These are phyloP conservation scores for Mitragyna speciosa DNA, from an alignment of 257 asterid genomes.

Conservation along the genomic window DNA sequence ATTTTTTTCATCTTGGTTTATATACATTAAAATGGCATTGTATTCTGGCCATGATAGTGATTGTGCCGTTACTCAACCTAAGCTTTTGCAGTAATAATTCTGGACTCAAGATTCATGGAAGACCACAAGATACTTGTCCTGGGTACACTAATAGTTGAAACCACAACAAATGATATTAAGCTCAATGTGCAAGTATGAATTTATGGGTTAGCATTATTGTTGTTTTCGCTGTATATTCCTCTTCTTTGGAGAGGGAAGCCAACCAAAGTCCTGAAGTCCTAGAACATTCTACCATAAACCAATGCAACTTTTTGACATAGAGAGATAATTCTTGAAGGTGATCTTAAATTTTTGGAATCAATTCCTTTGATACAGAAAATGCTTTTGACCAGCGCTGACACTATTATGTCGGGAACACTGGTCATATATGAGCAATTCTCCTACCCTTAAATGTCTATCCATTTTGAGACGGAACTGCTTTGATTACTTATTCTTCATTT, in stretches of 20 bases:
- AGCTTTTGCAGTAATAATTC: background rate
- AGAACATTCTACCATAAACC: background rate
- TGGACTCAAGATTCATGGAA: background rate
- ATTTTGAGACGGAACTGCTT: too few relatives aligned
- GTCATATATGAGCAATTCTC: too few relatives aligned
- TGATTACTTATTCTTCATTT: background rate
- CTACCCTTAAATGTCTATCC: too few relatives aligned
- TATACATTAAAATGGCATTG: background rate
- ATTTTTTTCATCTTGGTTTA: background rate
- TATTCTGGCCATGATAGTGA: background rate
- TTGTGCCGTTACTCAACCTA: background rate
- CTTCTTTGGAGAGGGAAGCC: background rate
- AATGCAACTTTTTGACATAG: background rate
- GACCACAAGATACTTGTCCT: background rate
- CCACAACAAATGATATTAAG: background rate
- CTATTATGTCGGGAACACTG: background rate
- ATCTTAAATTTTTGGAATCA: background rate
- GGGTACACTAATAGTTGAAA: background rate
- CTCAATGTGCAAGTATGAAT: background rate
- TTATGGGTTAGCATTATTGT: background rate
- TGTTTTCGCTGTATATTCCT: background rate
- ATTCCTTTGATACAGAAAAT: background rate
- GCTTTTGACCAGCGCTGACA: background rate
- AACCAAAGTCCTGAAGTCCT: background rate
- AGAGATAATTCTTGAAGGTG: slow-evolving; percentile 9